Base-by-base conservation (phyloP, 306 rosid genomes). In the Canavalia ensiformis region DNA sequence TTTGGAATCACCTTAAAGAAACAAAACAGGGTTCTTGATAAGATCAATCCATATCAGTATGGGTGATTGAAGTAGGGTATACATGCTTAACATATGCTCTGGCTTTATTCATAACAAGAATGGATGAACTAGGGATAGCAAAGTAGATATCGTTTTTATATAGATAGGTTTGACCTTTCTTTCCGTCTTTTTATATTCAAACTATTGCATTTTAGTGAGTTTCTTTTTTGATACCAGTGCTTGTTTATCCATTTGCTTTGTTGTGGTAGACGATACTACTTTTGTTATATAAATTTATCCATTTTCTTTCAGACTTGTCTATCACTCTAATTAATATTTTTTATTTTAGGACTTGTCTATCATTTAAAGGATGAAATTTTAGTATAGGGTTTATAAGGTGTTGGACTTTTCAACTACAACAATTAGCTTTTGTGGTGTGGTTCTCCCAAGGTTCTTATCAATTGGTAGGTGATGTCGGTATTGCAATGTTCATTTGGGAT, bases 1-100 rank as follows among this genome's bases (percentile, higher is more conserved):
- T 60, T 56, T 55, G 57, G 76, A 67, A 65, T n/a, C 29, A 41
- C 28, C 62, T 62, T 34, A 25, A 54, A 60, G 74, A 68, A 74
- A 13, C 46, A 6, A 37, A 46, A 57, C 1, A 39, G 47, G 56
- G 18, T 59, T 71, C 70, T 56, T 56, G 41, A 18, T 47, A 79
- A 79, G 63, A 79, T 41, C 73, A 62, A 72, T 28, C 34, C 54
- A 37, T 42, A 47, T 58, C 18, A 28, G 12, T 51, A 8, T 58
- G 37, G 41, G 13, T 57, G 42, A 25, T 46, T 12, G 49, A 56
- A 12, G 6, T 29, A 39, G 54, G 68, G 42, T 75, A 75, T n/a
- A 12, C 7, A 33, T 12, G 69, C n/a, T 58, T 46, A 5, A 13
- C 47, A 45, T 45, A 59, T 34, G 46, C 47, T 59, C 25, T 47